Percentiles rank a stretch among this genome's conserved stretches.
Evolutionary conservation across 495 filamentous ascomycete genomes (phyloP).

Genomic region (Parathielavia appendiculata): DNA sequence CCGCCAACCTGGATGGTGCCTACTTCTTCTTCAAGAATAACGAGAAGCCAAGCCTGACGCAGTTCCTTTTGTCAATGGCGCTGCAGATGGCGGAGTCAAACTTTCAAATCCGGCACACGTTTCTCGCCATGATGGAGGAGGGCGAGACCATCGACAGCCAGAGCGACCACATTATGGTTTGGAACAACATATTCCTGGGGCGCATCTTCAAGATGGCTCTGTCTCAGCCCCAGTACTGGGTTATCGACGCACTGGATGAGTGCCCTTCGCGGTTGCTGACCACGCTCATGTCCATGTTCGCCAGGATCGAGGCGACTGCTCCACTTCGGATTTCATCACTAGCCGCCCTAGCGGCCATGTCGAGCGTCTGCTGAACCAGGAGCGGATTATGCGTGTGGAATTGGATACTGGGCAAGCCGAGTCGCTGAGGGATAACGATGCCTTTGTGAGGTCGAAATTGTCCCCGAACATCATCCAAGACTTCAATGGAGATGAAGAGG

Average conservation of each 20-base stretch:
- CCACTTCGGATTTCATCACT: slow-evolving; percentile 34
- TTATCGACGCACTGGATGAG: slow-evolving; percentile 28
- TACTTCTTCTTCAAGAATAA: slow-evolving; percentile 26
- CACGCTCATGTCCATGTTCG: slow-evolving; percentile 29
- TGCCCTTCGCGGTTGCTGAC: slow-evolving; percentile 8
- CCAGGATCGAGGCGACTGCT: slow-evolving; percentile 21
- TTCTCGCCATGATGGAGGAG: slow-evolving; percentile 22
- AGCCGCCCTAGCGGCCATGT: slow-evolving; percentile 25
- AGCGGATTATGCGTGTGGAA: slow-evolving; percentile 5
- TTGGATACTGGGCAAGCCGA: slow-evolving; percentile 20
- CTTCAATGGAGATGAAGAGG: neutral
- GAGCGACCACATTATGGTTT: slow-evolving; percentile 24
- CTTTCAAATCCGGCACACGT: slow-evolving; percentile 20
- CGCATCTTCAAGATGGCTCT: slow-evolving; percentile 24
- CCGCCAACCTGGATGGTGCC: slow-evolving; percentile 19
- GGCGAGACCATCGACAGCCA: slow-evolving; percentile 15
- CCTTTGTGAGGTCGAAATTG: slow-evolving; percentile 9
- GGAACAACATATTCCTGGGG: slow-evolving; percentile 24
- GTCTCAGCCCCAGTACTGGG: slow-evolving; percentile 24
- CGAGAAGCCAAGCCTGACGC: slow-evolving; percentile 7
- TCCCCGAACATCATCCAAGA: slow-evolving; percentile 17
- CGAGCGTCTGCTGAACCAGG: slow-evolving; percentile 9
- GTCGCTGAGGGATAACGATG: slow-evolving; percentile 19
- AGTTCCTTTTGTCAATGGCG: slow-evolving; percentile 22
- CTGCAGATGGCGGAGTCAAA: slow-evolving; percentile 29